A percentile compares a stretch with the other conserved stretches of the same genome.
These are phyloP conservation scores for Cydonia oblonga DNA, from an alignment of 331 rosid genomes.

Conservation along the genomic window DNA sequence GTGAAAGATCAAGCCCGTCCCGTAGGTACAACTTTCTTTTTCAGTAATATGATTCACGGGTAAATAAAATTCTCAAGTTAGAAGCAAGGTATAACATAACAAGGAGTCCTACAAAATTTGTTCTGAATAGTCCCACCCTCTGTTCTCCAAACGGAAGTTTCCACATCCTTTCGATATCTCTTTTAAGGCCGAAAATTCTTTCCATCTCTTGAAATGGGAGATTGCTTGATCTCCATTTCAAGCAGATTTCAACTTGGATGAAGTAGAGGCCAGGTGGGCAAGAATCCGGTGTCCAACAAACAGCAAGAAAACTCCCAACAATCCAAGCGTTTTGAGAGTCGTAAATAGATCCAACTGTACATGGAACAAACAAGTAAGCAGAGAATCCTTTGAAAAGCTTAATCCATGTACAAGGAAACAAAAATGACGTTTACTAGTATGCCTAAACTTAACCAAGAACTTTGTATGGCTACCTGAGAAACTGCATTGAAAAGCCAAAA, in stretches of 20 bases:
- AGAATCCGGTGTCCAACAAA: slow-evolving; percentile 81
- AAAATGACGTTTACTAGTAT: neutral
- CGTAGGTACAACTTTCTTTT: slow-evolving; percentile 8
- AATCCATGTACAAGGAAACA: neutral
- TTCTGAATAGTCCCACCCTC: slow-evolving; percentile 18
- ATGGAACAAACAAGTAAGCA: slow-evolving; percentile 6
- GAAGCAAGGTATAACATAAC: slow-evolving; percentile 12
- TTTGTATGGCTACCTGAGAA: neutral
- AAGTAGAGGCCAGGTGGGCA: slow-evolving; percentile 66
- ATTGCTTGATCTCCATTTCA: slow-evolving; percentile 24
- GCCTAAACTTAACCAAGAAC: neutral
- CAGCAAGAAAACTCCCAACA: slow-evolving; percentile 63
- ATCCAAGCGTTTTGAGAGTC: slow-evolving; percentile 61
- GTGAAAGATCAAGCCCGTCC: neutral
- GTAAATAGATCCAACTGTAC: slow-evolving; percentile 87
- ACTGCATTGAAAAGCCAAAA: neutral
- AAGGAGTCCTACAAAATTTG: slow-evolving; percentile 52
- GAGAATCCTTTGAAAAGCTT: no score
- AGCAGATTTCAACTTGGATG: slow-evolving; percentile 85
- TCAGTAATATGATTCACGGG: neutral
- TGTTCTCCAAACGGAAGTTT: slow-evolving; percentile 11
- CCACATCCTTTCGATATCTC: neutral
- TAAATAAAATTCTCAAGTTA: slow-evolving; percentile 9
- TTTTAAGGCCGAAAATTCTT: neutral
- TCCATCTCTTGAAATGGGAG: neutral